phyloP scores from a whole-genome alignment of 148 eudicot genomes.

The Chenopodium formosanum region DNA sequence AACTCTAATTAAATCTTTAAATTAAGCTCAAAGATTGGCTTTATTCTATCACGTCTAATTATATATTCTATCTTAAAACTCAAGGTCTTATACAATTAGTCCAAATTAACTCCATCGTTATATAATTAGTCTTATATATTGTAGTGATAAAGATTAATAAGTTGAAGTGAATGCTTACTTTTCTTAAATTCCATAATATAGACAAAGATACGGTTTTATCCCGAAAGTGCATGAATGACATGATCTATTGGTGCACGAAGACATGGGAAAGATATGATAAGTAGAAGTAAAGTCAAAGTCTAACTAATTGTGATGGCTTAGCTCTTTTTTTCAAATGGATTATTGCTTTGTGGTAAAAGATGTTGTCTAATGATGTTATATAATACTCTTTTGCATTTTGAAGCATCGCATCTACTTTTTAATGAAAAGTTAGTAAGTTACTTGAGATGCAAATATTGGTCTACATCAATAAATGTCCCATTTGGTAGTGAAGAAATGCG shows the following conservation, averaged over 20 bases:
- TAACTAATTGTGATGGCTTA: neutral
- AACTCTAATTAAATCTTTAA: too few relatives aligned
- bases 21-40: too few relatives aligned
- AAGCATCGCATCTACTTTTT: constrained; percentile 3
- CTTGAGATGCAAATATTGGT: constrained; percentile 4
- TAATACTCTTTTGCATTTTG: neutral
- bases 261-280: neutral
- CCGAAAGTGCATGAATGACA: neutral
- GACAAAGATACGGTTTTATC: neutral
- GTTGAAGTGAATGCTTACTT: too few relatives aligned
- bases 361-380: neutral
- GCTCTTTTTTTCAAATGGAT: neutral
- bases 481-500: neutral
- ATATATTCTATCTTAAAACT: too few relatives aligned
- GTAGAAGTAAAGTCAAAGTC: constrained; percentile 18
- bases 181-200: too few relatives aligned
- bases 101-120: too few relatives aligned
- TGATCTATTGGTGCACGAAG: neutral
- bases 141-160: too few relatives aligned
- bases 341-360: neutral
- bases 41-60: too few relatives aligned
- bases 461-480: neutral
- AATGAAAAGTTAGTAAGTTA: neutral
- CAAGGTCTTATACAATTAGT: too few relatives aligned
- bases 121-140: too few relatives aligned